Percentiles rank a stretch among this genome's conserved stretches.
These are phyloP conservation scores for Beauveria asiatica DNA, from an alignment of 2,329 filamentous ascomycete genomes.

Conservation along the genomic window DNA sequence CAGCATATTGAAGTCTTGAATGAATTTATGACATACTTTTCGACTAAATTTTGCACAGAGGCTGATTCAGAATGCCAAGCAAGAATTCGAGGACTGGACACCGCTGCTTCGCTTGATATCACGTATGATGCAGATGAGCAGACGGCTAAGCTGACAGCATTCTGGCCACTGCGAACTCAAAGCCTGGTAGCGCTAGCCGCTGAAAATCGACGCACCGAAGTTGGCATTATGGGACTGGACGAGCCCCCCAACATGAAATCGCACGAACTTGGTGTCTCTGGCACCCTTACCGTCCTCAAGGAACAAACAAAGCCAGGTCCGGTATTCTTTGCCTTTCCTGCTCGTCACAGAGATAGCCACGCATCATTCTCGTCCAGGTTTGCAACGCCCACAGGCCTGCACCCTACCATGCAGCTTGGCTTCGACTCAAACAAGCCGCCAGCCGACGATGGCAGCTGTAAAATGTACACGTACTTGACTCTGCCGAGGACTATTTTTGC, in stretches of 20 bases:
- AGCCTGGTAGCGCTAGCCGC: constrained; percentile 32
- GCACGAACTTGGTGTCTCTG: constrained; percentile 70
- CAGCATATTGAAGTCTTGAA: constrained; percentile 50
- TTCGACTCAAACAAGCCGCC: constrained; percentile 47
- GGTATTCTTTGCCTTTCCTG: constrained; percentile 75
- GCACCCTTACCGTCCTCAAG: constrained; percentile 70
- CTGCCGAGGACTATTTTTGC: constrained; percentile 75
- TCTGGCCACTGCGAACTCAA: constrained; percentile 47
- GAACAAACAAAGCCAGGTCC: constrained; percentile 64
- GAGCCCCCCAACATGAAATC: constrained; percentile 49
- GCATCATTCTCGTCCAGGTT: constrained; percentile 56
- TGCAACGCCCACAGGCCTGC: constrained; percentile 66
- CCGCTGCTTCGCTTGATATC: constrained; percentile 62
- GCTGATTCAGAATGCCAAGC: constrained; percentile 40
- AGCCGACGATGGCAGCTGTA: constrained; percentile 51
- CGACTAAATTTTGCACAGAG: constrained; percentile 41
- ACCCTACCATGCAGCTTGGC: constrained; percentile 67
- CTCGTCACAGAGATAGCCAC: constrained; percentile 59
- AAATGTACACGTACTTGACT: constrained; percentile 71
- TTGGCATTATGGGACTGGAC: constrained; percentile 68
- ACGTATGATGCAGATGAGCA: constrained; percentile 65
- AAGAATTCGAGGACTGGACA: constrained; percentile 33
- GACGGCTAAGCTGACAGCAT: constrained; percentile 53
- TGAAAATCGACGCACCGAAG: constrained; percentile 55
- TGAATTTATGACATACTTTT: constrained; percentile 44